phyloP scores from a whole-genome alignment of 345 rosid species.

The Heritiera fomes region DNA sequence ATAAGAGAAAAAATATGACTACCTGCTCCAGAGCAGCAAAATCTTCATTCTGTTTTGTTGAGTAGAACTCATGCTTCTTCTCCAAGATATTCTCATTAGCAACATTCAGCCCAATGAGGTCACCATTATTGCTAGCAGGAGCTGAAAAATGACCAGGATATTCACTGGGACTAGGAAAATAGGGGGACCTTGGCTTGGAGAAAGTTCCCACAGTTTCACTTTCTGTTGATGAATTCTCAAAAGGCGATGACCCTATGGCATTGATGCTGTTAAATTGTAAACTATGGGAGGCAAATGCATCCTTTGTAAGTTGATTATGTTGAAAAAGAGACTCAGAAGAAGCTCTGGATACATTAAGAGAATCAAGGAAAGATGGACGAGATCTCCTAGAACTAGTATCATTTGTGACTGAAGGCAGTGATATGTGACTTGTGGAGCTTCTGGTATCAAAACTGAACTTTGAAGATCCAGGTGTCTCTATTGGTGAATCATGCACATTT shows the following conservation, averaged over 20 bases:
- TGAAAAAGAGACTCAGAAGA: conserved; percentile 47
- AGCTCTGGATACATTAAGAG: conserved; percentile 62
- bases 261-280: conserved; percentile 40
- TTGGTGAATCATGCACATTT: conserved; percentile 32
- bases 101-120: conserved; percentile 26
- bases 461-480: conserved; percentile 46
- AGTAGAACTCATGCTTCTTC: conserved; percentile 45
- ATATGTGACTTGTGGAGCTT: conserved; percentile 40
- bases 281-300: conserved; percentile 34
- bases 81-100: conserved; percentile 35
- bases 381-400: conserved; percentile 62
- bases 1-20: neutral
- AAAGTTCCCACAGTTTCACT: conserved; percentile 39
- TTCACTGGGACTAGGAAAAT: conserved; percentile 37
- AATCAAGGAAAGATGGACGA: conserved; percentile 91
- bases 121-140: conserved; percentile 41
- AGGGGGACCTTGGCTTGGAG: conserved; percentile 30
- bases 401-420: conserved; percentile 39
- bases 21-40: conserved; percentile 96
- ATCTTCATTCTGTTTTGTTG: conserved; percentile 75
- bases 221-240: conserved; percentile 35
- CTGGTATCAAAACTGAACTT: conserved; percentile 42
- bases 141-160: conserved; percentile 32
- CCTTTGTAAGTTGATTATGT: conserved; percentile 39
- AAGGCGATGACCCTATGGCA: conserved; percentile 39